Conservation (phyloP, 1,284 basidiomycete species). For the Prillingera fragicola region DNA sequence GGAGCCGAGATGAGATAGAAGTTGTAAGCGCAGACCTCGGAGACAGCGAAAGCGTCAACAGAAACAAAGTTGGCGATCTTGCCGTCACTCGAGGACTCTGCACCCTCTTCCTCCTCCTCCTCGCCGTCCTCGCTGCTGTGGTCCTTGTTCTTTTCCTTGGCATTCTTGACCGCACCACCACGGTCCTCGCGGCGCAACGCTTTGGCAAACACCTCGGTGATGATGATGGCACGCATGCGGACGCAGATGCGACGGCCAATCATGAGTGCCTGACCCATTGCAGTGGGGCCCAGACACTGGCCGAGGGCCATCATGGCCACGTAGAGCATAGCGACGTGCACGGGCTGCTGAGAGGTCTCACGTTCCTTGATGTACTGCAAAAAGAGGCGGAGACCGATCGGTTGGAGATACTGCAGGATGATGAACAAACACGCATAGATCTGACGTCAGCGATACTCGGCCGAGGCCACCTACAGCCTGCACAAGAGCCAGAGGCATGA, state of each 20-base stretch:
- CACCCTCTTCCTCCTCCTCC: slow-evolving; percentile 20
- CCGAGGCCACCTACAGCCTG: slow-evolving; percentile 26
- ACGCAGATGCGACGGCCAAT: slow-evolving; percentile 52
- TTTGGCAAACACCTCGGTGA: slow-evolving; percentile 55
- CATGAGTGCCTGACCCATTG: slow-evolving; percentile 49
- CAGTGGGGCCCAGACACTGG: slow-evolving; percentile 46
- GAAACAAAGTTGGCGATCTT: slow-evolving; percentile 55
- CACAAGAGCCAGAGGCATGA: slow-evolving; percentile 17
- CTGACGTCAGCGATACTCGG: slow-evolving; percentile 16
- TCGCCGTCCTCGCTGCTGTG: slow-evolving; percentile 25
- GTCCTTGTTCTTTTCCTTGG: slow-evolving; percentile 1
- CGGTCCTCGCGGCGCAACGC: slow-evolving; percentile 52
- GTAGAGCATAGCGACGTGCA: slow-evolving; percentile 53
- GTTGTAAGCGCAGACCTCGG: slow-evolving; percentile 44
- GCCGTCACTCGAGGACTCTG: slow-evolving; percentile 47
- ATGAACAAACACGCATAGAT: slow-evolving; percentile 49
- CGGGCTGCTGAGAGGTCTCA: slow-evolving; percentile 36
- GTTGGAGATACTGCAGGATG: slow-evolving; percentile 50
- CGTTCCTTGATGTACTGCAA: slow-evolving; percentile 50
- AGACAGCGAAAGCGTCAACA: slow-evolving; percentile 52
- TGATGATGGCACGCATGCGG: slow-evolving; percentile 50
- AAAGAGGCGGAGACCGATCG: slow-evolving; percentile 51
- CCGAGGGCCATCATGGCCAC: slow-evolving; percentile 51
- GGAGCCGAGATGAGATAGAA: slow-evolving; percentile 46
- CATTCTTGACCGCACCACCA: slow-evolving; percentile 38